These are phyloP conservation scores for Stemphylium vesicarium DNA, from an alignment of 2,329 filamentous ascomycete species.

Conservation along the genomic window DNA sequence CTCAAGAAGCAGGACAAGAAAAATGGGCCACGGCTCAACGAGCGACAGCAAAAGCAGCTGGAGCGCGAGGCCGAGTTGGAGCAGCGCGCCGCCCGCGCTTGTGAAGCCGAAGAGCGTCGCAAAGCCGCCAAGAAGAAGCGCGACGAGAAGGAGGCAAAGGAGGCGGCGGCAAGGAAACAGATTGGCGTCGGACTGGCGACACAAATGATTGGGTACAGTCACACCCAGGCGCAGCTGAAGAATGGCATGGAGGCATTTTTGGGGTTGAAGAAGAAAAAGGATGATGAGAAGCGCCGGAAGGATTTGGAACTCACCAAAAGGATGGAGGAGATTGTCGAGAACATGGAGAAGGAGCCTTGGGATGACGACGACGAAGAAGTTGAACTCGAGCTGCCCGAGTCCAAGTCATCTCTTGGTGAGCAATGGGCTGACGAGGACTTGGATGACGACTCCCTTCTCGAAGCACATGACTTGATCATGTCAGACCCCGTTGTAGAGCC, in stretches of 20 bases:
- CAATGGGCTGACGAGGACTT: constrained; percentile 38
- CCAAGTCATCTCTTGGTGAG: constrained; percentile 14
- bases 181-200: constrained; percentile 48
- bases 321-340: constrained; percentile 29
- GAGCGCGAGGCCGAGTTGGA: constrained; percentile 42
- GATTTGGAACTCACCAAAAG: constrained; percentile 27
- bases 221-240: constrained; percentile 47
- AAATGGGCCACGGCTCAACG: constrained; percentile 32
- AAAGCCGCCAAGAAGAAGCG: constrained; percentile 40
- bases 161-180: constrained; percentile 34
- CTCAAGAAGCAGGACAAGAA: constrained; percentile 43
- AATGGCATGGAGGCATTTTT: constrained; percentile 48
- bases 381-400: constrained; percentile 18
- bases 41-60: constrained; percentile 37
- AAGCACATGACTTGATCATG: constrained; percentile 36
- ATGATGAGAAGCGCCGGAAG: constrained; percentile 27
- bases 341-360: constrained; percentile 42
- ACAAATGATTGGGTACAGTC: constrained; percentile 48
- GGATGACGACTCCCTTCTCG: constrained; percentile 42
- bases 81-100: constrained; percentile 38
- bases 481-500: constrained; percentile 35
- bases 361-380: constrained; percentile 33
- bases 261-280: constrained; percentile 33
- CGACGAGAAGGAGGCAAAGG: constrained; percentile 41
- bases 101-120: constrained; percentile 41